Evolutionary conservation across 108 stramenopile species (phyloP).

Genomic region (Cyclotella atomus): DNA sequence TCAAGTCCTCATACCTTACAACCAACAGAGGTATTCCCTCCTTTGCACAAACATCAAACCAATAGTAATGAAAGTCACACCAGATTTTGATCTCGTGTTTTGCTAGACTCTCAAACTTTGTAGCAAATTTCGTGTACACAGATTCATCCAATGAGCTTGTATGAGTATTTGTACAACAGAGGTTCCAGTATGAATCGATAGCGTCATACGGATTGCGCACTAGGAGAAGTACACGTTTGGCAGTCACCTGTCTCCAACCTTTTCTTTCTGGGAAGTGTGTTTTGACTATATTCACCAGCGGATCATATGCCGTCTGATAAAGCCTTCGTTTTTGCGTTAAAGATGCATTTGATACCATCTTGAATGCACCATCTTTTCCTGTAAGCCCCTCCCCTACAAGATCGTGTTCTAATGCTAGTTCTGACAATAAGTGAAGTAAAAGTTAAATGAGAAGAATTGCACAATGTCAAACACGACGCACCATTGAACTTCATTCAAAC

Average conservation of each 20-base stretch:
- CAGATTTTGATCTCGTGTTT: slow-evolving; percentile 79
- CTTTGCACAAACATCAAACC: slow-evolving; percentile 53
- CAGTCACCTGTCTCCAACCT: slow-evolving; percentile 60
- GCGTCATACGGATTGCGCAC: slow-evolving; percentile 98
- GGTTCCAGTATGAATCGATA: slow-evolving; percentile 94
- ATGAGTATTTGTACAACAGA: slow-evolving; percentile 95
- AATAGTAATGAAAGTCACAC: slow-evolving; percentile 70
- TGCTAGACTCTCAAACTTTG: slow-evolving; percentile 66
- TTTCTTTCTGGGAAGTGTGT: slow-evolving; percentile 96
- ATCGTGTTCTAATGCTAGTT: slow-evolving; percentile 64
- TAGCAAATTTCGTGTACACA: slow-evolving; percentile 62
- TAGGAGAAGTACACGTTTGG: slow-evolving; percentile 72
- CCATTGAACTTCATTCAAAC: neutral
- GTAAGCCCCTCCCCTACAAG: slow-evolving; percentile 89
- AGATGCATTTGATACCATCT: neutral
- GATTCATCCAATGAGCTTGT: slow-evolving; percentile 79
- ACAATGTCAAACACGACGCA: neutral
- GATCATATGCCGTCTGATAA: slow-evolving; percentile 41
- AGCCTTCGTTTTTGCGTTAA: neutral
- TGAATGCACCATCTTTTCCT: slow-evolving; percentile 17
- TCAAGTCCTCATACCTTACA: slow-evolving; percentile 84
- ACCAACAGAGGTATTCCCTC: slow-evolving; percentile 51
- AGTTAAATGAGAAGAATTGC: neutral
- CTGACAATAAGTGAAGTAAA: slow-evolving; percentile 2
- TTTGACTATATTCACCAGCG: slow-evolving; percentile 63